Evolutionary conservation across 2,329 filamentous ascomycete species (phyloP).

Genomic region (Phyllosticta capitalensis): DNA sequence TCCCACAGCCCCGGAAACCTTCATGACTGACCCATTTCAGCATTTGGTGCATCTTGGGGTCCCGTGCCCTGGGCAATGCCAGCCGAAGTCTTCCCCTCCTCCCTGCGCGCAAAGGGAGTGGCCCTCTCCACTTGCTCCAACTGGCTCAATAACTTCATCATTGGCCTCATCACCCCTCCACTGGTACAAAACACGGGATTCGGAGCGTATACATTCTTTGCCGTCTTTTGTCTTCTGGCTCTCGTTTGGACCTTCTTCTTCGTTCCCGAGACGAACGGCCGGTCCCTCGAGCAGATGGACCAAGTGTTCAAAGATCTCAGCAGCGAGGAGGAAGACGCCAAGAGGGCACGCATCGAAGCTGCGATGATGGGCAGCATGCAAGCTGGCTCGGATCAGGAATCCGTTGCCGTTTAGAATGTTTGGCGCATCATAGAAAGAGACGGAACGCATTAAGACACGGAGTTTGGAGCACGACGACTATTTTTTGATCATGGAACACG

Average conservation of each 20-base stretch:
- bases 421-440: not conserved
- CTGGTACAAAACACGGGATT: slow-evolving; percentile 49
- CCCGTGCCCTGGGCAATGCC: slow-evolving; percentile 41
- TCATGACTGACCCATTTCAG: slow-evolving; percentile 13
- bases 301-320: slow-evolving; percentile 25
- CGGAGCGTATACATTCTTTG: slow-evolving; percentile 33
- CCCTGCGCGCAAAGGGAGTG: slow-evolving; percentile 54
- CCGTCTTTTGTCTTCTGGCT: slow-evolving; percentile 26
- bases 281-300: slow-evolving; percentile 29
- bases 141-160: slow-evolving; percentile 57
- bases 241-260: slow-evolving; percentile 28
- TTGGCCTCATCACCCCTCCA: slow-evolving; percentile 56
- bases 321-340: slow-evolving; percentile 25
- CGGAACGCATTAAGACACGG: not conserved
- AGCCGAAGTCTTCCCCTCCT: slow-evolving; percentile 55
- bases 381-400: slow-evolving; percentile 2
- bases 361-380: slow-evolving; percentile 12
- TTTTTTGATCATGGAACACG: not conserved
- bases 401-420: not conserved
- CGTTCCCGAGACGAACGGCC: slow-evolving; percentile 27
- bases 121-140: slow-evolving; percentile 54
- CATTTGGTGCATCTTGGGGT: slow-evolving; percentile 52
- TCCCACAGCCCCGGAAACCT: not conserved
- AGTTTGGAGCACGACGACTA: not conserved
- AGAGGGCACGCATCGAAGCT: slow-evolving; percentile 22